A percentile compares a stretch with the other conserved stretches of the same genome.
These are phyloP conservation scores for Taxillus chinensis DNA, from an alignment of 164 flowering plant genomes.

Conservation along the genomic window DNA sequence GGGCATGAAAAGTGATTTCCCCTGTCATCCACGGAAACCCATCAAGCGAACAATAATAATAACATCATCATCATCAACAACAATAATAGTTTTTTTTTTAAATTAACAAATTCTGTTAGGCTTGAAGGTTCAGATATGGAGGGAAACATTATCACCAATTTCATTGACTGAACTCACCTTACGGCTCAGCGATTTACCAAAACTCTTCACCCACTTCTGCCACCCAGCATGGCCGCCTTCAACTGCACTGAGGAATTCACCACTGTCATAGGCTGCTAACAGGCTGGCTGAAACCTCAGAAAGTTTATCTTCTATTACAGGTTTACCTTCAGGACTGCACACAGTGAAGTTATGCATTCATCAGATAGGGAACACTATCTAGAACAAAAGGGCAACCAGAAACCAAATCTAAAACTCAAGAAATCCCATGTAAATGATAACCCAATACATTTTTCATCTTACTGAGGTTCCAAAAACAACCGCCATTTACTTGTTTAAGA, in stretches of 20 bases:
- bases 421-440: neutral
- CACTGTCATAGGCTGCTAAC: conserved; percentile 73
- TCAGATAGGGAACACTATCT: neutral
- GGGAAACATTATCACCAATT: neutral
- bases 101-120: no score
- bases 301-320: conserved; percentile 63
- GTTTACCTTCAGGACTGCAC: conserved; percentile 72
- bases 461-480: neutral
- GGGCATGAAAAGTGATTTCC: conserved; percentile 94
- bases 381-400: neutral
- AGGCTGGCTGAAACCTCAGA: conserved; percentile 64
- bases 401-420: neutral
- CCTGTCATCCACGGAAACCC: conserved; percentile 31
- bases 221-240: conserved; percentile 82
- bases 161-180: conserved; percentile 37
- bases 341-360: neutral
- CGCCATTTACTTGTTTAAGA: neutral
- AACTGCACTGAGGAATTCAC: conserved; percentile 61
- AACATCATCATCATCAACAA: no score
- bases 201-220: conserved; percentile 87
- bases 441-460: neutral
- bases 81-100: no score
- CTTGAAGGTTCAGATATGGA: no score
- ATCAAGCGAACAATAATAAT: no score
- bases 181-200: conserved; percentile 79